phyloP scores from a whole-genome alignment of 1,284 basidiomycete species.

The Heterobasidion parviporum region DNA sequence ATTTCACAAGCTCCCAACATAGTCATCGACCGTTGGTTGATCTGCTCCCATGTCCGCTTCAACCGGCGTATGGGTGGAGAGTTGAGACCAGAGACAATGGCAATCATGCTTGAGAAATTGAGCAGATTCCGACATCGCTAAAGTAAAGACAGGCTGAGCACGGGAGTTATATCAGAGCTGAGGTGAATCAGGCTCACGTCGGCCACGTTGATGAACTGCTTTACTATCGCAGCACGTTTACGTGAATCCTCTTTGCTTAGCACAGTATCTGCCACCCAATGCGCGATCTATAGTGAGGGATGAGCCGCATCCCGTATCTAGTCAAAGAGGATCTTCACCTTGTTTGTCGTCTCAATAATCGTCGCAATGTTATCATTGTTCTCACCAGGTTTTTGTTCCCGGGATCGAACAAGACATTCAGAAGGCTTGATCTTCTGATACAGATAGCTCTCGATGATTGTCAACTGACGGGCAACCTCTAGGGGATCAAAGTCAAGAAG shows the following conservation, averaged over 20 bases:
- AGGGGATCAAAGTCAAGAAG: constrained; percentile 85
- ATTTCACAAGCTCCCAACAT: constrained; percentile 68
- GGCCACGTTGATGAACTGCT: constrained; percentile 90
- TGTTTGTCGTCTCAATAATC: constrained; percentile 89
- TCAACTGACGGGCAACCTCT: constrained; percentile 91
- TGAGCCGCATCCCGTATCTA: neutral
- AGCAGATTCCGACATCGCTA: constrained; percentile 86
- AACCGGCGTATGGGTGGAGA: constrained; percentile 90
- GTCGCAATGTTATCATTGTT: constrained; percentile 78
- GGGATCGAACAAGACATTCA: constrained; percentile 82
- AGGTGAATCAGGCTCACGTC: constrained; percentile 57
- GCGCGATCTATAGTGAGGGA: constrained; percentile 54
- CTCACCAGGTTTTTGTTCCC: constrained; percentile 67
- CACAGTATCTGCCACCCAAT: constrained; percentile 93
- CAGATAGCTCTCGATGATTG: constrained; percentile 84
- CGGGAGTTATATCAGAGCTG: neutral
- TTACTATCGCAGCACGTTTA: constrained; percentile 75
- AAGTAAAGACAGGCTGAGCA: neutral
- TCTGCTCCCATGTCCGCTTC: constrained; percentile 93
- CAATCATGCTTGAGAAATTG: constrained; percentile 95
- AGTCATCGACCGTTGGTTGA: constrained; percentile 65
- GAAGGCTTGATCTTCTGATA: constrained; percentile 87
- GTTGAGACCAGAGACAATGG: constrained; percentile 92
- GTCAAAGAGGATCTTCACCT: constrained; percentile 35
- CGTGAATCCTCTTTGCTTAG: constrained; percentile 82